Evolutionary conservation across 257 asterid species (phyloP), one percentile per base, ranked within the genome.

Genomic region (Solanum piurae): DNA sequence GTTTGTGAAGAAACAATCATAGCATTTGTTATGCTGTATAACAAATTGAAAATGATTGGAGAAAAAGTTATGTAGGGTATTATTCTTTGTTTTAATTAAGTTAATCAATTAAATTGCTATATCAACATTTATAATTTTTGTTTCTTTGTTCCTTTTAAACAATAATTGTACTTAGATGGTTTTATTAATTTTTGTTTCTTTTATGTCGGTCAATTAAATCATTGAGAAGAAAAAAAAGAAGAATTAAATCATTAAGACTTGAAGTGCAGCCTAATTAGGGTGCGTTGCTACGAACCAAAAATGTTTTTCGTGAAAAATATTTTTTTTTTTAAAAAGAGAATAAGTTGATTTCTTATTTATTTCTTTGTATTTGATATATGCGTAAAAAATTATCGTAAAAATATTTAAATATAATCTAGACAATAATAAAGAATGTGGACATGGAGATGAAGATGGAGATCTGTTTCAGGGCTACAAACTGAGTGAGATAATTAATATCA

Each of bases 331-430:
- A 0, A 49, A 40, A 44, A 5, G 7, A 1, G n/a, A 49, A 49
- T 20, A 20, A 55, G 9, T 55, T 55, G 1, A 55, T 55, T 55
- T 55, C 20, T 46, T 46, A 46, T 46, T 46, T 46, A 46, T 46
- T 13, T 46, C 1, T 55, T 55, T 7, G 5, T 55, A 55, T 49
- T 49, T 49, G 20, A 49, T 49, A 14, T 5, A 49, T 49, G 58
- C 0, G 0, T 14, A 49, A 49, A 49, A 0, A 49, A 5, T 49
- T 49, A 49, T 49, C 21, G 0, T 49, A 58, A 58, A 0, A 58
- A 20, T 58, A 58, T 20, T 49, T 49, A 49, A 49, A 49, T 49
- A 49, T 14, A 49, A 14, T 49, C 60, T 49, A 49, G 0, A 49
- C 23, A 49, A 14, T 49, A 49, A 49, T 49, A 49, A 49, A 1